These are phyloP conservation scores for Cryphonectria japonica DNA, from an alignment of 2,329 filamentous ascomycete species.

Conservation along the genomic window DNA sequence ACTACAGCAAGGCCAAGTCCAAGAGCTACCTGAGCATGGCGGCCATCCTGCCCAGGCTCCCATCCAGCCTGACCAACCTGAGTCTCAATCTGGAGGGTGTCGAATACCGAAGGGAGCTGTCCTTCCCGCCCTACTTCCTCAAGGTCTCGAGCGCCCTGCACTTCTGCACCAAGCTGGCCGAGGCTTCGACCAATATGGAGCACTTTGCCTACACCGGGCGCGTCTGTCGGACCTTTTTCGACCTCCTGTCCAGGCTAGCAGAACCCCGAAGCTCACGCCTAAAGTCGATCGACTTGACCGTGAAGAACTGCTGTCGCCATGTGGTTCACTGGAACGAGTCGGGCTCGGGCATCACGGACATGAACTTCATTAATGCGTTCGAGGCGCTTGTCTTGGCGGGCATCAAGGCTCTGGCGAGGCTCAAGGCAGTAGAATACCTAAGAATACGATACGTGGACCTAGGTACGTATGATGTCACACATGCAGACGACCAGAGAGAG, in stretches of 20 bases:
- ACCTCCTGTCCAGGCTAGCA: conserved; percentile 54
- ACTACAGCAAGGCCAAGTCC: conserved; percentile 72
- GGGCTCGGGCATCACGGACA: conserved; percentile 71
- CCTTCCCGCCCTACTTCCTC: conserved; percentile 62
- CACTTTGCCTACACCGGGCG: conserved; percentile 74
- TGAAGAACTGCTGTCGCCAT: conserved; percentile 73
- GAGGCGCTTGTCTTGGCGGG: conserved; percentile 69
- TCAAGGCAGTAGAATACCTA: conserved; percentile 65
- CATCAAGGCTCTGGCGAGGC: conserved; percentile 61
- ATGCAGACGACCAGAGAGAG: too few species aligned
- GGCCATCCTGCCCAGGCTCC: conserved; percentile 61
- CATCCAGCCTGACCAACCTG: conserved; percentile 62
- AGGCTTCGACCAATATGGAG: conserved; percentile 64
- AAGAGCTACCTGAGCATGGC: conserved; percentile 75
- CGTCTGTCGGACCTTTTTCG: conserved; percentile 71
- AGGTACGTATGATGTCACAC: conserved; percentile 52
- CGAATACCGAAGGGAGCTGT: conserved; percentile 68
- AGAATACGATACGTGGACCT: conserved; percentile 77
- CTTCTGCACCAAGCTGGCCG: conserved; percentile 67
- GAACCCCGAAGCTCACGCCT: conserved; percentile 56
- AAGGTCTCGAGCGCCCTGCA: conserved; percentile 65
- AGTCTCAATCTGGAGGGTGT: conserved; percentile 69
- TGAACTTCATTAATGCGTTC: conserved; percentile 73
- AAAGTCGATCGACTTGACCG: conserved; percentile 70
- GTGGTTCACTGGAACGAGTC: conserved; percentile 61